Evolutionary conservation across 2,329 filamentous ascomycete genomes (phyloP), one percentile per base, ranked within the genome.

Genomic region (Samsoniella hepiali): DNA sequence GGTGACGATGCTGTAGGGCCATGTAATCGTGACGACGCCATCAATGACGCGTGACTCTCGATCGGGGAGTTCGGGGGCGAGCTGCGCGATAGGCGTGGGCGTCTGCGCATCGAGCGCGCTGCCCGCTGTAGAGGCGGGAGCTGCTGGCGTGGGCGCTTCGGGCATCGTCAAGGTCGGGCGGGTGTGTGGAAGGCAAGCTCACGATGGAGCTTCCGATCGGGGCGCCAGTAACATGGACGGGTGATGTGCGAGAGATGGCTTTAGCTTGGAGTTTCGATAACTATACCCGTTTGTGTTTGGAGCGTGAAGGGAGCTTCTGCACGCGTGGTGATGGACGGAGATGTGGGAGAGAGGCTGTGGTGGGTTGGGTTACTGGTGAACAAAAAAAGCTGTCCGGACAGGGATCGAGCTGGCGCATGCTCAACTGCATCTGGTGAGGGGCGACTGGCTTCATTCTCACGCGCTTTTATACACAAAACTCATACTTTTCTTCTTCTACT

Each of bases 1-100:
- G 36, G 84, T 89, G 32, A 91, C 86, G 29, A 89, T 90, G 67
- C 91, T 97, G 75, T 91, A 97, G 0, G 94, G 94, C 93, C 94
- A 98, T 64, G 91, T 88, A 42, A 98, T 86, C 9, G 92, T 94
- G 29, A 97, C 86, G 17, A 90, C 81, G 45, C 91, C 93, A 64
- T 85, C 83, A 38, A 97, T 76, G 13, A 79, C 77, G 65, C 77
- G 77, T 6, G 76, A 73, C 2, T 71, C 63, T 31, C 74, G 72
- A 13, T 81, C 72, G 15, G 75, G 63, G 6, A 86, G 69, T 9
- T 79, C 76, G 6, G 85, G 84, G 40, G 69, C 73, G 40, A 89
- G 78, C 65, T 84, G 77, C 8, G 86, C 79, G 68, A 89, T 88
- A 22, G 84, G 77, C 10, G 82, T 84, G 31, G 75, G 72, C 17